Evolutionary conservation across 768 basidiomycete genomes (phyloP), one percentile per base, ranked within the genome.

Genomic region (Suillus tomentosus): DNA sequence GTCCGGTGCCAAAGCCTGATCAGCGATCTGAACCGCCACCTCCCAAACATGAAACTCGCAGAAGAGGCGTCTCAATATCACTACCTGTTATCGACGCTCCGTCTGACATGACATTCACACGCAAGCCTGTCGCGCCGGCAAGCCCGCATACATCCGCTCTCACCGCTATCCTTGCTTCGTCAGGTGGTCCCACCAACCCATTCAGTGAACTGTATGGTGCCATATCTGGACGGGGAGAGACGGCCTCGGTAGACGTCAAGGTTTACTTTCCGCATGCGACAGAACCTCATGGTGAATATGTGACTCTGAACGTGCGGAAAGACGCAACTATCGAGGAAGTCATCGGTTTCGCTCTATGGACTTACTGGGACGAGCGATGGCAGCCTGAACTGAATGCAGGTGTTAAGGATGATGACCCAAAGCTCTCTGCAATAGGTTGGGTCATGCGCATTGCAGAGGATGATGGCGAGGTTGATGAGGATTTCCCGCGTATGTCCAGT

Each of bases 391-490:
- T 97, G 22, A 87, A 92, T 66, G 89, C 90, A 60, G 89, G 82
- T 24, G 66, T 88, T 59, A 79, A 73, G 42, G 86, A 86, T 65
- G 84, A 86, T 34, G 89, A 92, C 66, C 82, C 85, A 40, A 87
- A 83, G 69, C 79, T 94, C 56, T 90, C 87, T 53, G 91, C 93
- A 0, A 81, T 92, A 4, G 95, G 94, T 1, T 99, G 97, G 96
- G 89, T 94, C 45, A 74, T 99, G 77, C 81, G 94, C 64, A 95
- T 99, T 62, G 92, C 95, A 1, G 97, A 99, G 70, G 93, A 95
- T 53, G 96, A 99, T 74, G 97, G 97, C 17, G 96, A 98, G 75
- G 94, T 99, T 1, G 97, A 99, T 73, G 97, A 98, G 74, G 97
- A 99, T 78, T 99, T 96, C 72, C 97, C 96, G 27, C 92, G 96